phyloP scores from a whole-genome alignment of 2,329 filamentous ascomycete species.

The Xenosphaeropsis pyriputrescens region DNA sequence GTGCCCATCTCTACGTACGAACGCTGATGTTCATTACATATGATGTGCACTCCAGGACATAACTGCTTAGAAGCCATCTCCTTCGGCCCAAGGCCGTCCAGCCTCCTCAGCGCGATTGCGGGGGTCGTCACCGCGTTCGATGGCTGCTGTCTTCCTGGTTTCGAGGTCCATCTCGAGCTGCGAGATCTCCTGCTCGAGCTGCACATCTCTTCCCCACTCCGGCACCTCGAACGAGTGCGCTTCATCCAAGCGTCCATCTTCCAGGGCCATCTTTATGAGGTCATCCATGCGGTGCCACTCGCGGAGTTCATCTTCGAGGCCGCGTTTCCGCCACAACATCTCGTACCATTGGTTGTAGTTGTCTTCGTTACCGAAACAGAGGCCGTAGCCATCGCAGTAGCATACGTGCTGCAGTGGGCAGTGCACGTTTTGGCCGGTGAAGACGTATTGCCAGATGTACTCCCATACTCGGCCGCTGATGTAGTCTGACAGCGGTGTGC shows the following conservation, averaged over 20 bases:
- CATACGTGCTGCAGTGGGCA: constrained; percentile 14
- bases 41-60: too few relatives aligned
- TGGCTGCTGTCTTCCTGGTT: not conserved
- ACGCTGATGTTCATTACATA: too few relatives aligned
- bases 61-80: constrained; percentile 1
- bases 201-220: constrained; percentile 1
- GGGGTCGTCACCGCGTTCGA: not conserved
- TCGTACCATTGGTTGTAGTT: constrained; percentile 9
- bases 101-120: constrained; percentile 1
- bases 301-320: not conserved
- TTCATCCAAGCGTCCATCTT: not conserved
- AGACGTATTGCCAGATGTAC: constrained; percentile 42
- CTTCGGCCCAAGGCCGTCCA: constrained; percentile 1
- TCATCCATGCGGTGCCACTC: constrained; percentile 1
- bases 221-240: not conserved
- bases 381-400: constrained; percentile 17
- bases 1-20: too few relatives aligned
- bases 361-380: constrained; percentile 15
- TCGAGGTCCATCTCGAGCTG: not conserved
- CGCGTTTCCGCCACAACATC: not conserved
- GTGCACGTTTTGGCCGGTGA: constrained; percentile 10
- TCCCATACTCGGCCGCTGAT: constrained; percentile 44
- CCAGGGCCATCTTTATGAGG: not conserved
- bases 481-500: constrained; percentile 35
- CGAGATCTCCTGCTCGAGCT: not conserved